Evolutionary conservation across 2,329 filamentous ascomycete genomes (phyloP).

Genomic region (Neofusicoccum cordaticola): DNA sequence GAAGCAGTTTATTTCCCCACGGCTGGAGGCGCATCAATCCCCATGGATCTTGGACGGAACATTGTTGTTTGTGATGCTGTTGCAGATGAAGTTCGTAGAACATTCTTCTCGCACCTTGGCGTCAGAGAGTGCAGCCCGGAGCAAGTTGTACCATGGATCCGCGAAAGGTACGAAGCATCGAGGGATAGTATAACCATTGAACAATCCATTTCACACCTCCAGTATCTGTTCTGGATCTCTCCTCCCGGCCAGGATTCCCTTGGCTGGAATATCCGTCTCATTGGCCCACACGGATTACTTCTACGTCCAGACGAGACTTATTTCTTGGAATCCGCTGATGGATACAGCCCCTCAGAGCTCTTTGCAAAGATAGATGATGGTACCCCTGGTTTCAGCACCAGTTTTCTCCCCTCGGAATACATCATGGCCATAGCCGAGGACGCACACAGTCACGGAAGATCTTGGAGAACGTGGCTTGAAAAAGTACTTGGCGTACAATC

Average conservation of each 20-base stretch:
- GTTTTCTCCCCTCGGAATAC: neutral
- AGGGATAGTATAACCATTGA: neutral
- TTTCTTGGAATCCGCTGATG: neutral
- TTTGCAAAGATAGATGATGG: neutral
- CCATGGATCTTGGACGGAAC: neutral
- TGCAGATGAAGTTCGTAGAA: neutral
- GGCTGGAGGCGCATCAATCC: neutral
- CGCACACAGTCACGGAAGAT: neutral
- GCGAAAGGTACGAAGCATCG: neutral
- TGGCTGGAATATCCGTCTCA: neutral
- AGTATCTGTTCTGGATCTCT: neutral
- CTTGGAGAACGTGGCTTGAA: neutral
- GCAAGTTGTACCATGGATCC: neutral
- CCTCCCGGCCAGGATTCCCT: neutral
- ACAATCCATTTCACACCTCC: neutral
- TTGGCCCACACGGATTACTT: neutral
- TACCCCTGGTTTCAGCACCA: neutral
- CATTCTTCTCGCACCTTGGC: neutral
- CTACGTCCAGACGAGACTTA: neutral
- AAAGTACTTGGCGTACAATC: neutral
- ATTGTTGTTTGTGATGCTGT: neutral
- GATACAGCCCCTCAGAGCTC: neutral
- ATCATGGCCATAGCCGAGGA: neutral
- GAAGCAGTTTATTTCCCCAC: neutral
- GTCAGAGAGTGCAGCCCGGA: neutral